A percentile compares a stretch with the other conserved stretches of the same genome.
These are phyloP conservation scores for Solanum appendiculatum DNA, from an alignment of 257 asterid species.

Conservation along the genomic window DNA sequence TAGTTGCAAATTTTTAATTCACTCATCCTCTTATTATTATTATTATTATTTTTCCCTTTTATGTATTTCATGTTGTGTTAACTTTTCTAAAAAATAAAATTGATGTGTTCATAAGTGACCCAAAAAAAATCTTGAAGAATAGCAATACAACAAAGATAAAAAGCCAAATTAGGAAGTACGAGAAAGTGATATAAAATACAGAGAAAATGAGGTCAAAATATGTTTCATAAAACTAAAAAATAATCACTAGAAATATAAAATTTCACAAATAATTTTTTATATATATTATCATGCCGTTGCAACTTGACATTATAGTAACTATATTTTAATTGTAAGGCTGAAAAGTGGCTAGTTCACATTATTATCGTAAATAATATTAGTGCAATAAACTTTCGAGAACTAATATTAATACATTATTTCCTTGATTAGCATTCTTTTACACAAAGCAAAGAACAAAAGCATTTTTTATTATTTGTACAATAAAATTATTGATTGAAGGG, in stretches of 20 bases:
- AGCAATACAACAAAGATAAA: background rate
- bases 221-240: background rate
- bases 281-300: background rate
- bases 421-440: background rate
- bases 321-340: background rate
- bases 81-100: no score
- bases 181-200: background rate
- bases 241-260: background rate
- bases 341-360: background rate
- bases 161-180: background rate
- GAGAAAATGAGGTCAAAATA: background rate
- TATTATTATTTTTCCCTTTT: no score
- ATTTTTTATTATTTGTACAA: background rate
- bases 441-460: background rate
- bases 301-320: background rate
- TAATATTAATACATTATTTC: background rate
- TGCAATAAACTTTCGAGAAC: background rate
- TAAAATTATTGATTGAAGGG: background rate
- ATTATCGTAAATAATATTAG: background rate
- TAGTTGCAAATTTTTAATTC: background rate
- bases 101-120: background rate
- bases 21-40: no score
- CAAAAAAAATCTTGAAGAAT: background rate
- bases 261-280: background rate
- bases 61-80: no score